Conservation (phyloP, 192 early-diverging fungal genomes). For the Coemansia sp. region DNA sequence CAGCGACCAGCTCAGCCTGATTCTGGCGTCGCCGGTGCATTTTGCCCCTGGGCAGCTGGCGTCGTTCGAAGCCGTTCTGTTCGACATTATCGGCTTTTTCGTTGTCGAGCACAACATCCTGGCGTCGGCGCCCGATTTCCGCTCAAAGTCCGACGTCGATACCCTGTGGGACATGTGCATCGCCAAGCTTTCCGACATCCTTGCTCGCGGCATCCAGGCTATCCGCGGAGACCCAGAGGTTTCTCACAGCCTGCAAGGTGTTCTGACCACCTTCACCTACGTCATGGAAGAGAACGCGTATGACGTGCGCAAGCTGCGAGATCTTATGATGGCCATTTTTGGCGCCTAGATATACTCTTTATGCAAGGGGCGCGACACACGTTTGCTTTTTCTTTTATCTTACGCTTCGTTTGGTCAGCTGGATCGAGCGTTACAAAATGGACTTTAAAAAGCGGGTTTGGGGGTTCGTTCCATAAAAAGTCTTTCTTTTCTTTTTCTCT, state of each 20-base stretch:
- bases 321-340: constrained; percentile 55
- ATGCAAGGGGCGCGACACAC: neutral
- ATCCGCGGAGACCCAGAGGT: constrained; percentile 82
- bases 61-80: constrained; percentile 68
- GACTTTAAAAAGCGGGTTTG: too few species aligned
- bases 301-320: constrained; percentile 57
- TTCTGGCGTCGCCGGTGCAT: constrained; percentile 72
- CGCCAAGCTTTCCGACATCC: constrained; percentile 74
- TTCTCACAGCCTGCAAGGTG: constrained; percentile 68
- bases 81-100: constrained; percentile 96
- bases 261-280: constrained; percentile 85
- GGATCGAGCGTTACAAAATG: too few species aligned
- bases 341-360: constrained; percentile 10
- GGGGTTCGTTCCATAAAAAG: neutral
- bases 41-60: constrained; percentile 64
- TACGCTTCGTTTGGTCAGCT: neutral
- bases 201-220: constrained; percentile 77
- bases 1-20: constrained; percentile 81
- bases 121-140: constrained; percentile 86
- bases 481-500: neutral
- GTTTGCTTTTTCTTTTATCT: constrained; percentile 8
- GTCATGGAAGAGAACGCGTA: constrained; percentile 70
- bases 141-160: constrained; percentile 83
- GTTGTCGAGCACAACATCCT: constrained; percentile 89
- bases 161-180: constrained; percentile 87